A percentile compares a stretch with the other conserved stretches of the same genome.
phyloP scores from a whole-genome alignment of 768 basidiomycete genomes.

The Suillus spraguei region DNA sequence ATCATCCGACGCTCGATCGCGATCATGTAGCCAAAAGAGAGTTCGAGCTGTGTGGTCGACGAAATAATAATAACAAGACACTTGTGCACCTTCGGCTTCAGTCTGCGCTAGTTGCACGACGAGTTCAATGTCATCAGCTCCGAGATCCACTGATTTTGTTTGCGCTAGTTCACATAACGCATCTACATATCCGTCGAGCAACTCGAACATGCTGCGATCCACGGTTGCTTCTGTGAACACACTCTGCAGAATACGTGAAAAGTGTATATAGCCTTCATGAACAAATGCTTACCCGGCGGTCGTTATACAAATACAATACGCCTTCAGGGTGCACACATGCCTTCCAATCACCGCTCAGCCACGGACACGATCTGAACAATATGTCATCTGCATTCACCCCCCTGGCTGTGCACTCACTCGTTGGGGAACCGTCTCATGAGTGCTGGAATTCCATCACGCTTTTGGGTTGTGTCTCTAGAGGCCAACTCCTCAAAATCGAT shows the following conservation, averaged over 20 bases:
- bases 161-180: not conserved
- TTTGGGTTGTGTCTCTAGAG: not conserved
- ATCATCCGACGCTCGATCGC: not conserved
- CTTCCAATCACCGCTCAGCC: not conserved
- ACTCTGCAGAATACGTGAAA: not conserved
- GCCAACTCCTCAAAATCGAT: not conserved
- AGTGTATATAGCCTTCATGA: not conserved
- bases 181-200: not conserved
- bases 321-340: not conserved
- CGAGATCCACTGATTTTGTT: not conserved
- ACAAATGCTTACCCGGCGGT: not conserved
- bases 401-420: not conserved
- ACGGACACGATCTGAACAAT: not conserved
- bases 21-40: conserved; percentile 10
- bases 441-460: not conserved
- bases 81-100: not conserved
- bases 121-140: not conserved
- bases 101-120: not conserved
- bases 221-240: not conserved
- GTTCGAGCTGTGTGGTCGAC: conserved; percentile 3
- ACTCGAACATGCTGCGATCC: not conserved
- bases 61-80: conserved; percentile 9
- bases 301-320: not conserved
- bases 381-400: not conserved
- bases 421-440: not conserved